Evolutionary conservation across 805 yeast genomes (phyloP).

Genomic region (Ogataea degrootiae): DNA sequence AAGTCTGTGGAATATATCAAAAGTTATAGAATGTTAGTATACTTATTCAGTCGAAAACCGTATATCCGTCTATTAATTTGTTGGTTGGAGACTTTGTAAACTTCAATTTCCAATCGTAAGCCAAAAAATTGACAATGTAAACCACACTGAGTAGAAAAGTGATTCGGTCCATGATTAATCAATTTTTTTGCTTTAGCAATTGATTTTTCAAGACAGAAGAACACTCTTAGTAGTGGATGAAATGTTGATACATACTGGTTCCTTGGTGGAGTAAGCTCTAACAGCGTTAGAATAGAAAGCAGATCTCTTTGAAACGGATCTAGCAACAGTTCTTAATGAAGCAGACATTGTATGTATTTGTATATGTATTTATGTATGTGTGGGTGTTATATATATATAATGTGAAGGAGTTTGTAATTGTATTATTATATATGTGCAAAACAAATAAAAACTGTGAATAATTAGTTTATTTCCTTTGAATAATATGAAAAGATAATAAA

Average conservation of each 20-base stretch:
- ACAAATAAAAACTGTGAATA: background rate
- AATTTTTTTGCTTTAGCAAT: too few relatives aligned
- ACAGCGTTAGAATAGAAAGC: conserved; percentile 16
- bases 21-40: conserved; percentile 1
- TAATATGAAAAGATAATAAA: too few relatives aligned
- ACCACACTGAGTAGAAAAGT: too few relatives aligned
- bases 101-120: too few relatives aligned
- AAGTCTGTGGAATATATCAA: conserved; percentile 41
- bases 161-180: too few relatives aligned
- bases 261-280: conserved; percentile 36
- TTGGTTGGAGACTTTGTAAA: too few relatives aligned
- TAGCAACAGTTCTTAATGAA: conserved; percentile 27
- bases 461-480: too few relatives aligned
- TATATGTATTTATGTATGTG: background rate
- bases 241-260: conserved; percentile 26
- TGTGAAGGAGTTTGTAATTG: too few relatives aligned
- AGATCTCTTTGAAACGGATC: conserved; percentile 23
- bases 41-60: background rate
- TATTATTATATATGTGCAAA: background rate
- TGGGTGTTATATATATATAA: background rate
- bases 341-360: conserved; percentile 12
- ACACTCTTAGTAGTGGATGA: background rate
- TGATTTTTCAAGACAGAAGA: too few relatives aligned
- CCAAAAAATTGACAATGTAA: too few relatives aligned
- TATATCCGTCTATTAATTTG: too few relatives aligned